Conservation (phyloP, 2,329 filamentous ascomycete species). For the Venturiaceae sp. region DNA sequence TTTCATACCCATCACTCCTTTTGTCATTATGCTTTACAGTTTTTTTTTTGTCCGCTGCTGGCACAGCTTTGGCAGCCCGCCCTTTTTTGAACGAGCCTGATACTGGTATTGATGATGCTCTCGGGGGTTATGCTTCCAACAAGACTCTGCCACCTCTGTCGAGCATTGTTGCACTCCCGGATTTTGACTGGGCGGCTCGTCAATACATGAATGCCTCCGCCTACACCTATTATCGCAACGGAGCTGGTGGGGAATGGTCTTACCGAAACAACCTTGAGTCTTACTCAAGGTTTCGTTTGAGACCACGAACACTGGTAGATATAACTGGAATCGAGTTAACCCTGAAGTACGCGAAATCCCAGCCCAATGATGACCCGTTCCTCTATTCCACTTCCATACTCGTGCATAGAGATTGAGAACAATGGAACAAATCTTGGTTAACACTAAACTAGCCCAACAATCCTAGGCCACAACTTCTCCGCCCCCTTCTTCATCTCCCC, state of each 20-base stretch:
- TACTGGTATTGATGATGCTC: conserved; percentile 21
- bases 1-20: background rate
- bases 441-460: conserved; percentile 50
- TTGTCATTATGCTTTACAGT: background rate
- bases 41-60: conserved; percentile 12
- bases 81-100: conserved; percentile 26
- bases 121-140: conserved; percentile 16
- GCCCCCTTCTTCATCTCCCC: conserved; percentile 77
- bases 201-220: conserved; percentile 35
- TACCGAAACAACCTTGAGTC: conserved; percentile 49
- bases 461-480: conserved; percentile 60
- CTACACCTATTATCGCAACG: conserved; percentile 50
- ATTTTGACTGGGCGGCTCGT: conserved; percentile 45
- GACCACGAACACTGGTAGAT: conserved; percentile 35
- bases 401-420: too few relatives aligned
- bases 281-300: conserved; percentile 38
- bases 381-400: too few relatives aligned
- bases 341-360: conserved; percentile 17
- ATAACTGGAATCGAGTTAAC: conserved; percentile 31
- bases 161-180: conserved; percentile 39
- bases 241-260: conserved; percentile 44
- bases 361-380: background rate
- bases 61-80: conserved; percentile 19
- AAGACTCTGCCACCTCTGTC: conserved; percentile 32
- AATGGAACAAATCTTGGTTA: background rate